phyloP scores from a whole-genome alignment of 305 asterid species.

The Fraxinus greggii region DNA sequence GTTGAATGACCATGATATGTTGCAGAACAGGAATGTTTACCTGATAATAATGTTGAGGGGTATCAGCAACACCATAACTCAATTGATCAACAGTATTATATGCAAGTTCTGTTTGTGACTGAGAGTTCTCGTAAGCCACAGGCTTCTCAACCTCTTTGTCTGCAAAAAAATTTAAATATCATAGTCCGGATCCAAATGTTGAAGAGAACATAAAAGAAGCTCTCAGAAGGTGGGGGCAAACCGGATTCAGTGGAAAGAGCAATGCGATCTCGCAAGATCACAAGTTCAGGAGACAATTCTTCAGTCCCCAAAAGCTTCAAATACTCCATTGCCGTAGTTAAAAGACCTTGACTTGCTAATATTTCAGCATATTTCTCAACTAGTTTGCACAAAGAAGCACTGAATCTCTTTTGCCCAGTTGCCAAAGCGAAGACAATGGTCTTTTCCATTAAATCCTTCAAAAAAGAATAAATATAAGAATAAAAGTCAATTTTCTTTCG shows the following conservation, averaged over 20 bases:
- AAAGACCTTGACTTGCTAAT: slow-evolving; percentile 95
- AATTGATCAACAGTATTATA: slow-evolving; percentile 50
- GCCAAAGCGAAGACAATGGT: slow-evolving; percentile 92
- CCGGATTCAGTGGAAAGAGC: slow-evolving; percentile 81
- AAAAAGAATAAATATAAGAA: slow-evolving; percentile 13
- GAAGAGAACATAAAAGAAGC: background rate
- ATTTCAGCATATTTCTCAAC: slow-evolving; percentile 98
- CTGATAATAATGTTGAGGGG: slow-evolving; percentile 65
- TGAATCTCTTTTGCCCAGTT: slow-evolving; percentile 83
- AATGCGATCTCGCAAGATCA: slow-evolving; percentile 82
- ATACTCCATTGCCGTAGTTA: slow-evolving; percentile 90
- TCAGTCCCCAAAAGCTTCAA: slow-evolving; percentile 89
- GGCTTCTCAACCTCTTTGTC: slow-evolving; percentile 57
- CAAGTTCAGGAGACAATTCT: slow-evolving; percentile 84
- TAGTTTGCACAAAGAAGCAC: slow-evolving; percentile 80
- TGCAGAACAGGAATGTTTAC: slow-evolving; percentile 37
- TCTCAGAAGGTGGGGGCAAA: slow-evolving; percentile 23
- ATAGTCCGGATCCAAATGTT: background rate
- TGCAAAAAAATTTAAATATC: slow-evolving; percentile 26
- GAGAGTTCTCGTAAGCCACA: slow-evolving; percentile 46
- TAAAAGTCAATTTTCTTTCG: slow-evolving; percentile 13
- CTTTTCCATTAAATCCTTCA: slow-evolving; percentile 97
- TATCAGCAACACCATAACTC: slow-evolving; percentile 48
- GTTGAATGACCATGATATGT: slow-evolving; percentile 2
- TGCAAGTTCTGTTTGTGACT: slow-evolving; percentile 44